Evolutionary conservation across 768 basidiomycete genomes (phyloP).

Genomic region (Mycena maculata): DNA sequence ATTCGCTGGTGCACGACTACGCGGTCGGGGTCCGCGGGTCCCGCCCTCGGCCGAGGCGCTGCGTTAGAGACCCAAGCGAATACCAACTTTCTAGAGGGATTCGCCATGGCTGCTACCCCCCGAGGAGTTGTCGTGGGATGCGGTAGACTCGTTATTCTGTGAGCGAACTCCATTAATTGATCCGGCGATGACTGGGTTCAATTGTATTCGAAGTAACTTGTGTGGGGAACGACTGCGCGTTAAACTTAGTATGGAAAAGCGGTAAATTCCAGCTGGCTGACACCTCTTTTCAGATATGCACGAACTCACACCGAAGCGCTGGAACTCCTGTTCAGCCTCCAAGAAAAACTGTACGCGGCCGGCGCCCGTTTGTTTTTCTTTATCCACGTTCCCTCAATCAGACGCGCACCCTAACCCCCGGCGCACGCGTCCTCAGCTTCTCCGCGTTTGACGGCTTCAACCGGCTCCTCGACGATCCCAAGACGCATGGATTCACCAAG

Average conservation of each 20-base stretch:
- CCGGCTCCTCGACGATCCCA: conserved; percentile 60
- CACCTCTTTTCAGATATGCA: conserved; percentile 28
- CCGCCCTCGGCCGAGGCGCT: conserved; percentile 53
- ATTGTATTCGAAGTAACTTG: conserved; percentile 62
- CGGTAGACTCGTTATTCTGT: conserved; percentile 61
- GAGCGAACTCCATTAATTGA: conserved; percentile 29
- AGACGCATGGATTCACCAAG: conserved; percentile 50
- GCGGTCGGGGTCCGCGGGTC: conserved; percentile 64
- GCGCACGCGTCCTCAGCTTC: conserved; percentile 60
- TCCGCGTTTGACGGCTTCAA: conserved; percentile 61
- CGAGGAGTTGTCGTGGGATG: conserved; percentile 50
- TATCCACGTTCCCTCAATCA: conserved; percentile 68
- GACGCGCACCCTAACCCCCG: conserved; percentile 53
- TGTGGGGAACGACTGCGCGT: conserved; percentile 77
- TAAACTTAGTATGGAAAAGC: conserved; percentile 42
- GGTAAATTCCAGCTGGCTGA: background rate
- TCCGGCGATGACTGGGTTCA: background rate
- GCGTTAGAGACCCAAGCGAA: conserved; percentile 31
- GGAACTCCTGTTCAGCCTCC: conserved; percentile 53
- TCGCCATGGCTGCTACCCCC: conserved; percentile 50
- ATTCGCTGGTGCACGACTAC: conserved; percentile 67
- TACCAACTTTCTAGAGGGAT: conserved; percentile 51
- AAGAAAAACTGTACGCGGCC: conserved; percentile 60
- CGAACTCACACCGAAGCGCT: conserved; percentile 40
- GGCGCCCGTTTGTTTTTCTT: conserved; percentile 70